These are phyloP conservation scores for Tetrapisispora phaffii DNA, from an alignment of 805 yeast species.

Conservation along the genomic window DNA sequence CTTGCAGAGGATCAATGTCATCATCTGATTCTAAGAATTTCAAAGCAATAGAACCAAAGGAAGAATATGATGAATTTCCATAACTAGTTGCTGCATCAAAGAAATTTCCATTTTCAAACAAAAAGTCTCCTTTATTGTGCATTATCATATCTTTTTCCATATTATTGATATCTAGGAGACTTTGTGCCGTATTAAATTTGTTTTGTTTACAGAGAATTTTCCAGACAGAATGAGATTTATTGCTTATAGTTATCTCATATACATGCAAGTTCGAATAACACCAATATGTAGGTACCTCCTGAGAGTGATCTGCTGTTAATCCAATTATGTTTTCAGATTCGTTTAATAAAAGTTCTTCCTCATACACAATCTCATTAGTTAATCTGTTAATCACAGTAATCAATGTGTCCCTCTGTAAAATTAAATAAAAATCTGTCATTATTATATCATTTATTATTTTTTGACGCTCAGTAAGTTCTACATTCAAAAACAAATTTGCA, in stretches of 20 bases:
- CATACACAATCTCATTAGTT: conserved; percentile 38
- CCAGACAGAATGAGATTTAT: conserved; percentile 75
- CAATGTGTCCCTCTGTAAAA: conserved; percentile 37
- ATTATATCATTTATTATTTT: conserved; percentile 33
- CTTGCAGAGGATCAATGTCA: conserved; percentile 34
- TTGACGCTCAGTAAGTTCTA: conserved; percentile 32
- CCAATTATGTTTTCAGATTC: conserved; percentile 34
- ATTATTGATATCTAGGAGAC: conserved; percentile 28
- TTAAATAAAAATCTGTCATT: conserved; percentile 46
- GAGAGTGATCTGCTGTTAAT: conserved; percentile 38
- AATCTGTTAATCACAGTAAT: conserved; percentile 42
- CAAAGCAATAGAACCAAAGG: conserved; percentile 62
- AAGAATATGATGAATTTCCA: conserved; percentile 48
- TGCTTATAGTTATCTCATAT: conserved; percentile 59
- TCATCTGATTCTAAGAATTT: conserved; percentile 38
- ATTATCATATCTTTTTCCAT: conserved; percentile 41
- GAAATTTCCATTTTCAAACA: conserved; percentile 27
- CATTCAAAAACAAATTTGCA: conserved; percentile 33
- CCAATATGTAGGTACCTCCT: conserved; percentile 57
- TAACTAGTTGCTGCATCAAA: conserved; percentile 44
- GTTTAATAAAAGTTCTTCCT: conserved; percentile 28
- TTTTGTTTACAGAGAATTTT: conserved; percentile 41
- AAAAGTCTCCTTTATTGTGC: conserved; percentile 44
- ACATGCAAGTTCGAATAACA: conserved; percentile 49
- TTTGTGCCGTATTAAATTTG: conserved; percentile 58